phyloP scores from a whole-genome alignment of 2,329 filamentous ascomycete species.

The Pseudocercospora fuligena region DNA sequence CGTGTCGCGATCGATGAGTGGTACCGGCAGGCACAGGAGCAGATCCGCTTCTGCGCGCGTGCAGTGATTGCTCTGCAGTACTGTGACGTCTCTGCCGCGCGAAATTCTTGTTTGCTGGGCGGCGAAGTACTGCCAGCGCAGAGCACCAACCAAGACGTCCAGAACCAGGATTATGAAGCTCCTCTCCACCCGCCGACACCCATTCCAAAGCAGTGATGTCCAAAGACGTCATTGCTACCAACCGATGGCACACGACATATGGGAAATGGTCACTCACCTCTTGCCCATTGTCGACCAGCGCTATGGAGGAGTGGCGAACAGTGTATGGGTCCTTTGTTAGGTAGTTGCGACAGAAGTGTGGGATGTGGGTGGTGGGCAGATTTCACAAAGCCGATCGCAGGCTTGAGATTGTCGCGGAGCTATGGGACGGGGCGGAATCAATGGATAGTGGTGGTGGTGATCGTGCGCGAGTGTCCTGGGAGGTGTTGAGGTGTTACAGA shows the following conservation, averaged over 20 bases:
- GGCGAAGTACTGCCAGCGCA: slow-evolving; percentile 12
- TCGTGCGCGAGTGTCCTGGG: not conserved
- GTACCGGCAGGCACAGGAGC: slow-evolving; percentile 1
- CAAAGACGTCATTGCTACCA: slow-evolving; percentile 24
- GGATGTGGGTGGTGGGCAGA: not conserved
- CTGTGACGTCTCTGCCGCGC: not conserved
- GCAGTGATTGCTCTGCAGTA: not conserved
- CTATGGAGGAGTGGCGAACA: slow-evolving; percentile 9
- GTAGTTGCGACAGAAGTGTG: not conserved
- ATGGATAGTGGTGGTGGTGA: not conserved
- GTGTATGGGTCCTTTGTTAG: not conserved
- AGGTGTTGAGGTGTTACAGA: not conserved
- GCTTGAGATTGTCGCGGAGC: not conserved
- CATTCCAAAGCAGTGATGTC: slow-evolving; percentile 4
- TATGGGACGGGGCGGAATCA: not conserved
- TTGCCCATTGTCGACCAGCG: slow-evolving; percentile 37
- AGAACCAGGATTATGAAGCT: slow-evolving; percentile 14
- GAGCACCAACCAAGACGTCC: not conserved
- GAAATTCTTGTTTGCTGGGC: slow-evolving; percentile 4
- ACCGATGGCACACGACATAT: slow-evolving; percentile 13
- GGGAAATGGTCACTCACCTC: slow-evolving; percentile 32
- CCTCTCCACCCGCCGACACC: not conserved
- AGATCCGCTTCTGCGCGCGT: slow-evolving; percentile 4
- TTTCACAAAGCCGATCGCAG: not conserved
- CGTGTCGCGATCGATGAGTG: not conserved